Conservation (phyloP, 148 eudicot species). For the Simmondsia chinensis region DNA sequence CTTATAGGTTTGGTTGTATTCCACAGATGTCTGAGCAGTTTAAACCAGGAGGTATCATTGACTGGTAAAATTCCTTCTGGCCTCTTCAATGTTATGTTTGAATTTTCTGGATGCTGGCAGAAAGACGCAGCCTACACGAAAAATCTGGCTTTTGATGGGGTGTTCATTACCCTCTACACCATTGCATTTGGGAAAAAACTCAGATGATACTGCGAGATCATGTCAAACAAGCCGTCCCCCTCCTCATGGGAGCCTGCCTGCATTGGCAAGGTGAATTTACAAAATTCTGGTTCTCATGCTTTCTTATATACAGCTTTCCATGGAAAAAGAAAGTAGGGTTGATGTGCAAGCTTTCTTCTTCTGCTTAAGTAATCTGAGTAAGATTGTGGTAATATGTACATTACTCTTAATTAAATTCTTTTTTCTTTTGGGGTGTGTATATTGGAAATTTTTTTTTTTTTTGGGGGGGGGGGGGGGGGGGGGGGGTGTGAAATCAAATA, state of each 20-base stretch:
- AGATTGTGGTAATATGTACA: too few species aligned
- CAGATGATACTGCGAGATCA: constrained; percentile 77
- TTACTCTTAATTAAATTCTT: too few species aligned
- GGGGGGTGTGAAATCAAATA: too few species aligned
- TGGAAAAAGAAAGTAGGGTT: background rate
- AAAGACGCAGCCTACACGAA: constrained; percentile 90
- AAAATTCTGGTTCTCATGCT: background rate
- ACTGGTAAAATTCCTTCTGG: constrained; percentile 97
- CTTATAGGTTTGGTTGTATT: constrained; percentile 4
- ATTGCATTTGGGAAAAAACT: constrained; percentile 81
- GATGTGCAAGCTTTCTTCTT: background rate
- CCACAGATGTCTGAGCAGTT: constrained; percentile 95
- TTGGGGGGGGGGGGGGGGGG: too few species aligned
- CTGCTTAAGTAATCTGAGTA: too few species aligned
- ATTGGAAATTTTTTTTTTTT: too few species aligned
- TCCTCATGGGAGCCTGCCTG: constrained; percentile 96
- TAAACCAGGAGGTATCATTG: constrained; percentile 84
- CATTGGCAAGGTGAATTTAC: constrained; percentile 71
- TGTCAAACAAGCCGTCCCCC: constrained; percentile 91
- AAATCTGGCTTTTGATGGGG: constrained; percentile 91
- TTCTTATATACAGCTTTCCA: background rate
- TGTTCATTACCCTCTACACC: constrained; percentile 74
- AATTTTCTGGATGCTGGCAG: constrained; percentile 91
- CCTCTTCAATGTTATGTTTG: constrained; percentile 89
- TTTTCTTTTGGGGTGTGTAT: too few species aligned